These are phyloP conservation scores for Byssothecium circinans DNA, from an alignment of 2,329 filamentous ascomycete species.

Conservation along the genomic window DNA sequence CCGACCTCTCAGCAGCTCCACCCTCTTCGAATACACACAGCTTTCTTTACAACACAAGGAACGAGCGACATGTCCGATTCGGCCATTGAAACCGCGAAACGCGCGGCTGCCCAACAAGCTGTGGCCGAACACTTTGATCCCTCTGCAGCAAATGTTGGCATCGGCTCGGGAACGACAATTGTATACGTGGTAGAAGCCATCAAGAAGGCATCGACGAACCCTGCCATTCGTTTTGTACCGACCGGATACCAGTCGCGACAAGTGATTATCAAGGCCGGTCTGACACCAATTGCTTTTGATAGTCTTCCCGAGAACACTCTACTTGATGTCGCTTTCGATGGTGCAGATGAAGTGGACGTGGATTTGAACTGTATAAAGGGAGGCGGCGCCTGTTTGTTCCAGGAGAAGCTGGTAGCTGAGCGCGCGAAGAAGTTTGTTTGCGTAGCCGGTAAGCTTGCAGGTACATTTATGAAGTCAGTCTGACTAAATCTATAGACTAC, in stretches of 20 bases:
- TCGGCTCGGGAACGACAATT: slow-evolving; percentile 80
- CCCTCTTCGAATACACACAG: slow-evolving; percentile 7
- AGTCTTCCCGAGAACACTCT: slow-evolving; percentile 64
- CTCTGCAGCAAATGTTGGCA: slow-evolving; percentile 68
- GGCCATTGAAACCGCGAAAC: slow-evolving; percentile 70
- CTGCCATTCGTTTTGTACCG: slow-evolving; percentile 78
- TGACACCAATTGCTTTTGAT: slow-evolving; percentile 77
- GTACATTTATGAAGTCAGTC: slow-evolving; percentile 5
- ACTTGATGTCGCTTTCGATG: slow-evolving; percentile 92
- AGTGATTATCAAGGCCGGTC: slow-evolving; percentile 76
- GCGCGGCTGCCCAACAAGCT: slow-evolving; percentile 71
- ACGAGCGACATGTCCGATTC: slow-evolving; percentile 34
- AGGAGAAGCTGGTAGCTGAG: slow-evolving; percentile 93
- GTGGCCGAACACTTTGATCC: slow-evolving; percentile 70
- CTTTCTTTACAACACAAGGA: slow-evolving; percentile 5
- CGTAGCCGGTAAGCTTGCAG: slow-evolving; percentile 67
- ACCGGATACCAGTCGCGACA: slow-evolving; percentile 90
- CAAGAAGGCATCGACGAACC: slow-evolving; percentile 44
- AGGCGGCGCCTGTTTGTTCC: slow-evolving; percentile 94
- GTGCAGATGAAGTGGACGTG: slow-evolving; percentile 93
- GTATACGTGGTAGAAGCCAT: slow-evolving; percentile 86
- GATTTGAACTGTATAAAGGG: slow-evolving; percentile 97
- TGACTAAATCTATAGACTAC: slow-evolving; percentile 64
- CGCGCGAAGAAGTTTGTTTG: slow-evolving; percentile 83
- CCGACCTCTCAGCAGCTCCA: no score